These are phyloP conservation scores for Scenedesmus sp. DNA, from an alignment of 163 green algal genomes.

Conservation along the genomic window DNA sequence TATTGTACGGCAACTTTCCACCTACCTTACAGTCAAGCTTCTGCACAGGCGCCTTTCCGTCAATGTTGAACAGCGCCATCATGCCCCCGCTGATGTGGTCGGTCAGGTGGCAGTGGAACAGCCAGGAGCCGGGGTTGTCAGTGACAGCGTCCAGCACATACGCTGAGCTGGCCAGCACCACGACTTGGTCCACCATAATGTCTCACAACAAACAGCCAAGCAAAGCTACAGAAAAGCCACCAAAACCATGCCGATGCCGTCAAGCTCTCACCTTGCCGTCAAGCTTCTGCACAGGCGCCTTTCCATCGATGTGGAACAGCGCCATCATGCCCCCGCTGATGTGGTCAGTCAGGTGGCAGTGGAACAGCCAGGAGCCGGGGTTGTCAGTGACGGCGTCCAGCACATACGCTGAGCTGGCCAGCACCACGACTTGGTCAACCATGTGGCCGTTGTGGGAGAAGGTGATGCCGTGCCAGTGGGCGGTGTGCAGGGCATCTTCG, in stretches of 20 bases:
- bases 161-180: conserved; percentile 25
- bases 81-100: conserved; percentile 74
- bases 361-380: conserved; percentile 73
- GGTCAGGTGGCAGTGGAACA: conserved; percentile 80
- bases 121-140: conserved; percentile 64
- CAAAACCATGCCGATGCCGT: not conserved
- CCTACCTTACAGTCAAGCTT: conserved; percentile 24
- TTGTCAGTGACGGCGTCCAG: conserved; percentile 60
- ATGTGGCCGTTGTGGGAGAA: conserved; percentile 56
- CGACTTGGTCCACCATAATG: conserved; percentile 67
- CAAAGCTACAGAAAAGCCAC: too few relatives aligned
- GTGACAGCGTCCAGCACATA: conserved; percentile 43
- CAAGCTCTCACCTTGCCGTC: conserved; percentile 26
- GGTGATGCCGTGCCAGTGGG: conserved; percentile 82
- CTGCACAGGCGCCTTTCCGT: not conserved
- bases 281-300: not conserved
- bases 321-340: conserved; percentile 72
- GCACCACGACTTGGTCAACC: conserved; percentile 61
- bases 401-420: conserved; percentile 1
- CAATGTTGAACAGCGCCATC: conserved; percentile 62
- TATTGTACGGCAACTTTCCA: too few relatives aligned
- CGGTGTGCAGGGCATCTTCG: conserved; percentile 81
- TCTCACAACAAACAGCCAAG: not conserved
- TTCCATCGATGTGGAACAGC: conserved; percentile 56
- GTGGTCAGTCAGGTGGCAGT: conserved; percentile 81